phyloP scores from a whole-genome alignment of 257 asterid genomes.

The Solanum clarkiae region DNA sequence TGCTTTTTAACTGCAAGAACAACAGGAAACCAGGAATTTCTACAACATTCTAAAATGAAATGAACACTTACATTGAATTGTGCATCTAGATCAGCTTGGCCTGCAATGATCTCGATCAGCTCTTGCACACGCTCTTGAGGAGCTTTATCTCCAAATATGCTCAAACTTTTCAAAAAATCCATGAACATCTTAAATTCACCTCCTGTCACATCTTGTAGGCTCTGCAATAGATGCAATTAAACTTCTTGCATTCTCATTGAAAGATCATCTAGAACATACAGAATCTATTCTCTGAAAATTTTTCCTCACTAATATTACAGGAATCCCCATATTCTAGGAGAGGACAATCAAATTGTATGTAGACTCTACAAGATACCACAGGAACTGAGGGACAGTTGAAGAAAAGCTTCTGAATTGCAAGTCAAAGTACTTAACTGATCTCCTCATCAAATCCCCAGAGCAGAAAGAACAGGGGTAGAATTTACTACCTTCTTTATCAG shows the following conservation, averaged over 20 bases:
- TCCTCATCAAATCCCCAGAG: background rate
- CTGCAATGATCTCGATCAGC: constrained; percentile 76
- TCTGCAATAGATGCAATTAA: constrained; percentile 39
- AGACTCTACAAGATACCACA: background rate
- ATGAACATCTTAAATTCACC: constrained; percentile 90
- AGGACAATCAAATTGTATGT: background rate
- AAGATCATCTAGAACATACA: background rate
- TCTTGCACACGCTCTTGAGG: constrained; percentile 67
- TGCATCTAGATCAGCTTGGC: constrained; percentile 93
- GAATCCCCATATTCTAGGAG: background rate
- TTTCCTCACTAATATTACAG: background rate
- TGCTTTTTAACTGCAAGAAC: background rate
- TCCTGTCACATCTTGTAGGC: constrained; percentile 93
- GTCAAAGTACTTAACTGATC: background rate
- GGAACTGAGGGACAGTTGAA: background rate
- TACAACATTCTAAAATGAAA: background rate
- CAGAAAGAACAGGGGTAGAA: constrained; percentile 1
- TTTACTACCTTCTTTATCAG: constrained; percentile 57
- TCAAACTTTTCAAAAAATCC: constrained; percentile 72
- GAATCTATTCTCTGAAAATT: background rate
- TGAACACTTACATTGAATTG: constrained; percentile 55
- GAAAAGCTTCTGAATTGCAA: background rate
- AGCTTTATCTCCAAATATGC: constrained; percentile 75
- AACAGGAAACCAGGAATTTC: background rate
- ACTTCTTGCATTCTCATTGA: background rate